Base-by-base conservation (phyloP, 805 yeast species). In the Kregervanrija pseudodelftensis region DNA sequence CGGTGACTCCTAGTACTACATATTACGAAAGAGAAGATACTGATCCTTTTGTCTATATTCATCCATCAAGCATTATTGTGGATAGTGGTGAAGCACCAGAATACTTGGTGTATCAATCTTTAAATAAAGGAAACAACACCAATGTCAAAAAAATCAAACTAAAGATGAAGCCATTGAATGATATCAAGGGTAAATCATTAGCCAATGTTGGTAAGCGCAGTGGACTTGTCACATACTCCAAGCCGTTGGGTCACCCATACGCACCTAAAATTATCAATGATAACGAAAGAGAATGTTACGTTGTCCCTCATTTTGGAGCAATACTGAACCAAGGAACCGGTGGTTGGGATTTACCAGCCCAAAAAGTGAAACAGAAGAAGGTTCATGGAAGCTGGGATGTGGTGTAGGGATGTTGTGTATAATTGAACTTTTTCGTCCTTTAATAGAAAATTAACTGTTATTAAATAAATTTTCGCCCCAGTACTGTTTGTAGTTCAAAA, bases 281-380 rank as follows among this genome's bases (percentile, higher is more conserved):
- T 0, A 76, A 80, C 3, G 83, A 82, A 55, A 70, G 96, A 52
- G 90, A 84, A 56, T 86, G 95, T 54, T 90, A 87, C 66, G 96
- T 90, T 12, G 81, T 88, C 41, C 97, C 98, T 1, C 68, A 96
- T 45, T 79, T 85, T 58, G 97, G 97, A 4, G 90, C 95, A 10
- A 73, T 80, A 7, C 13, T 45, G 10, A 38, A 46, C 12, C 70
- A 82, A 37, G 95, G 95, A 10, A 73, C 80, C 36, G 96, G 96
- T 15, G 96, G 96, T 8, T 91, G 96, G 95, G 96, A 91, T 55
- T 65, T 91, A 42, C 95, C 93, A 8, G 85, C 81, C 3, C 69
- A 82, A 28, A 82, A 87, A 59, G 93, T 89, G 2, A 68, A 69
- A 1, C 96, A 91, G 60, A 72, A 69, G 48, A 85, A 82, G 57